Evolutionary conservation across 1,284 basidiomycete genomes (phyloP).

Genomic region (Cryptococcus wingfieldii): DNA sequence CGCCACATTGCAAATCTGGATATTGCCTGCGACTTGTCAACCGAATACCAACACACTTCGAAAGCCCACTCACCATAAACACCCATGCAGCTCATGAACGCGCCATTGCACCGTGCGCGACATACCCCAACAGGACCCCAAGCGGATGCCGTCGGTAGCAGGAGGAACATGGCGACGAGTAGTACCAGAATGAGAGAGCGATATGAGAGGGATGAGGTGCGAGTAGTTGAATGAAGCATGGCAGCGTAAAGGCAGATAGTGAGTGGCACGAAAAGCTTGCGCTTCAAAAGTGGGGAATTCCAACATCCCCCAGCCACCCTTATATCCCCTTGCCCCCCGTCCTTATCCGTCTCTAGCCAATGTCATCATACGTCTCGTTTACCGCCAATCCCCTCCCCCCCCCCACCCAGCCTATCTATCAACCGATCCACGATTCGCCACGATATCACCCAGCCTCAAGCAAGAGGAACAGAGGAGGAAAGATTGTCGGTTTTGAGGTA

Average conservation of each 20-base stretch:
- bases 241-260: not conserved
- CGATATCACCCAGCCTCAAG: too few species aligned
- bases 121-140: slow-evolving; percentile 23
- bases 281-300: not conserved
- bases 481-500: too few species aligned
- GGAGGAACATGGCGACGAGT: slow-evolving; percentile 3
- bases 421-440: too few species aligned
- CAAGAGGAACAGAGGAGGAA: too few species aligned
- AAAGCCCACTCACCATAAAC: slow-evolving; percentile 23
- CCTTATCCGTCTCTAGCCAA: too few species aligned
- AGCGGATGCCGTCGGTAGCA: slow-evolving; percentile 7
- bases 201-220: slow-evolving; percentile 1
- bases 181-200: slow-evolving; percentile 3
- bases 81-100: slow-evolving; percentile 30
- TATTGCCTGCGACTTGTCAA: slow-evolving; percentile 5
- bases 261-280: slow-evolving; percentile 10
- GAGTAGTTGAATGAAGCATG: not conserved
- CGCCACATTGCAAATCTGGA: slow-evolving; percentile 14
- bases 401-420: too few species aligned
- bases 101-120: slow-evolving; percentile 24
- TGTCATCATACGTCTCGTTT: too few species aligned
- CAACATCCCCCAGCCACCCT: too few species aligned
- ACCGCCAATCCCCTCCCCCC: too few species aligned
- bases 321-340: too few species aligned
- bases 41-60: not conserved